These are phyloP conservation scores for Leccinum solheimii DNA, from an alignment of 1,284 basidiomycete species.

Conservation along the genomic window DNA sequence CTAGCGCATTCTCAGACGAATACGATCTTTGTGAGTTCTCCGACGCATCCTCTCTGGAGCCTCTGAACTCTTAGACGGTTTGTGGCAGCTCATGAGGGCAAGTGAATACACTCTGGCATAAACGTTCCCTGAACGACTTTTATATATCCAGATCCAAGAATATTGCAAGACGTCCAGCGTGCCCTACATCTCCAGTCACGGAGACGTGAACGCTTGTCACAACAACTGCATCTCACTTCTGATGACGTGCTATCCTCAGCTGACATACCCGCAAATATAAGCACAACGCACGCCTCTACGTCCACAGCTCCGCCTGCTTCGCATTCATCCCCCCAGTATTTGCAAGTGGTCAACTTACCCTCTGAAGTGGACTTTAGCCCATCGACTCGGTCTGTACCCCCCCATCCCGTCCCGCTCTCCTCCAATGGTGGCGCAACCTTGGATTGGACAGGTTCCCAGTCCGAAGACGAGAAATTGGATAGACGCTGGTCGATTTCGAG, in stretches of 20 bases:
- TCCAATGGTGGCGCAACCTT: constrained; percentile 64
- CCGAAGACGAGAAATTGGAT: constrained; percentile 57
- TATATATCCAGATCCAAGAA: constrained; percentile 55
- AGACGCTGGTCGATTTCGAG: constrained; percentile 62
- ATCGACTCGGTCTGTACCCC: constrained; percentile 46
- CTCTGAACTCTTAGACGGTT: constrained; percentile 18
- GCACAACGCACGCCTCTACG: constrained; percentile 37
- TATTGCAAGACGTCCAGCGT: constrained; percentile 73
- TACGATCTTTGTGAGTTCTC: constrained; percentile 66
- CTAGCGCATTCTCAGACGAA: constrained; percentile 60
- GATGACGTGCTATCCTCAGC: constrained; percentile 27
- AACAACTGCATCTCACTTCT: constrained; percentile 37
- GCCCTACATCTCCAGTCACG: constrained; percentile 68
- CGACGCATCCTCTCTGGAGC: constrained; percentile 8
- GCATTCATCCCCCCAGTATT: constrained; percentile 38
- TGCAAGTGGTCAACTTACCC: constrained; percentile 30
- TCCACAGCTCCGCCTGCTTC: constrained; percentile 27
- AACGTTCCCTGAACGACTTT: constrained; percentile 16
- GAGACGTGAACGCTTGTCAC: constrained; percentile 57
- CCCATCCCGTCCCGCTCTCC: constrained; percentile 63
- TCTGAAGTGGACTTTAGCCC: constrained; percentile 72
- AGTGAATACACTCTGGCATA: constrained; percentile 25
- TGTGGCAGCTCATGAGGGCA: constrained; percentile 64
- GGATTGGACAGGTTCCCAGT: constrained; percentile 59
- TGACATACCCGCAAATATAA: constrained; percentile 21